Evolutionary conservation across 2,329 filamentous ascomycete genomes (phyloP), one percentile per base, ranked within the genome.

Genomic region (Rhexocercosporidium sp.): DNA sequence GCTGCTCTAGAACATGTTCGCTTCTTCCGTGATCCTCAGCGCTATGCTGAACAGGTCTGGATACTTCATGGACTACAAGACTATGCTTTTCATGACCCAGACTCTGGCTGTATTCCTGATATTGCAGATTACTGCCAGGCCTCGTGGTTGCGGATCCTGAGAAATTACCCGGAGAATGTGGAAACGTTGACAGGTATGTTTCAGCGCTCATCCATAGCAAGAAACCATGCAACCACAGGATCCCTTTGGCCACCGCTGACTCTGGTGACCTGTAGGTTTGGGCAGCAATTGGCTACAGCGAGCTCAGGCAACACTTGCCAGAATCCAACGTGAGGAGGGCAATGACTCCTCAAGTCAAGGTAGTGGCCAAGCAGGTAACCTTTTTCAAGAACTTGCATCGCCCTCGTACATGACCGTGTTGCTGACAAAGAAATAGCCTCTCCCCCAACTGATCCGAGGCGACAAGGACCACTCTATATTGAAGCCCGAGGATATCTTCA

Each of bases 401-500:
- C 56, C 69, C 56, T 22, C n/a, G 27, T 12, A 2, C 3, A 22
- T 16, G 11, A 41, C 11, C 34, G 3, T 20, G 34, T 2, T 39
- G 54, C 54, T 57, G 27, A 57, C 31, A 41, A 46, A 60, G 53
- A 8, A 27, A 54, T 46, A 67, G 62, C 63, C 11, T 79, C 76
- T 59, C 81, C 70, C 72, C 75, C 65, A 64, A 73, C 67, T 59
- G 77, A 74, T 72, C 73, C 72, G 65, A 75, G 74, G 69, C 71
- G 71, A 72, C 75, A 75, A 71, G 76, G 74, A 70, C 74, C 73
- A 59, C 70, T 85, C 59, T 84, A 85, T 73, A 82, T 85, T 16
- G 83, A 86, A 76, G 85, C 84, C 60, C 79, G 84, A 66, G 82
- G 81, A 1, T 79, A 81, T 62, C 75, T 87, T 7, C 78, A 84